phyloP scores from a whole-genome alignment of 805 yeast species.

The Metschnikowia continentalis region DNA sequence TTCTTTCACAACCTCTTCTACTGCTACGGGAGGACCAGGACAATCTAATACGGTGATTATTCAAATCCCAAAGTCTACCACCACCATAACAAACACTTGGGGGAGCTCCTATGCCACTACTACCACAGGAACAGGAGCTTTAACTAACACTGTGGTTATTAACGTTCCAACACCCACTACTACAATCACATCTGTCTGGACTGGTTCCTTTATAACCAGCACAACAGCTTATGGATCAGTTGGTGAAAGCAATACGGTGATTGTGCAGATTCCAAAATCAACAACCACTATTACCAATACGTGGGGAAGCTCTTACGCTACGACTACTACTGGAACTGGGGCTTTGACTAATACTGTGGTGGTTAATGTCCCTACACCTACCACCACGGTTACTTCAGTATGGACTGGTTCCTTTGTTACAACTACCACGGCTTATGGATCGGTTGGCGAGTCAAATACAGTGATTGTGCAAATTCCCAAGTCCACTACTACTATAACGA shows the following conservation, averaged over 20 bases:
- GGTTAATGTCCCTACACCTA: constrained; percentile 15
- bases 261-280: constrained; percentile 11
- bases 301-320: constrained; percentile 7
- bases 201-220: constrained; percentile 1
- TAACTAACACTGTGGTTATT: constrained; percentile 8
- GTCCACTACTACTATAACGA: constrained; percentile 6
- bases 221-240: constrained; percentile 3
- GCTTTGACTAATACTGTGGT: not conserved
- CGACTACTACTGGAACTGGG: constrained; percentile 6
- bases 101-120: constrained; percentile 9
- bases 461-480: constrained; percentile 6
- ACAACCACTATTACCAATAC: constrained; percentile 1
- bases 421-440: not conserved
- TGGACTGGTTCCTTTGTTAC: not conserved
- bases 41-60: constrained; percentile 8
- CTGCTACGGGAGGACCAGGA: too few species aligned
- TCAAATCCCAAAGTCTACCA: constrained; percentile 16
- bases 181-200: constrained; percentile 9
- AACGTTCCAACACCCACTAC: constrained; percentile 13
- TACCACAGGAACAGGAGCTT: not conserved
- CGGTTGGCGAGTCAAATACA: not conserved
- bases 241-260: constrained; percentile 7
- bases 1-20: not conserved
- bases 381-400: not conserved
- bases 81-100: constrained; percentile 16